Conservation (phyloP, 306 rosid species). For the Delonix regia region DNA sequence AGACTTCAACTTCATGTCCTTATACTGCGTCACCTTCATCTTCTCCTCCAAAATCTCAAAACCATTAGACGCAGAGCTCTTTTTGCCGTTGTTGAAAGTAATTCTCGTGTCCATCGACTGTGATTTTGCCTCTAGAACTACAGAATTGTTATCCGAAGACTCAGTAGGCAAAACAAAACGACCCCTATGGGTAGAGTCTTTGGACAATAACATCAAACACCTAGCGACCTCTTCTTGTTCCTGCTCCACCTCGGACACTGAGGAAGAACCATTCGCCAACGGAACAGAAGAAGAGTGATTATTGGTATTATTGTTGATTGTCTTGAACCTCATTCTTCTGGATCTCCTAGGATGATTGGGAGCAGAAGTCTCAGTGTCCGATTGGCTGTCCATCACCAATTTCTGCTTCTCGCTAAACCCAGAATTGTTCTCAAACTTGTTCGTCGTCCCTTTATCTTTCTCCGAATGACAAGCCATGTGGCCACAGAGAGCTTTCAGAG, state of each 20-base stretch:
- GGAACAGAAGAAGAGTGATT: background rate
- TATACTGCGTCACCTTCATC: conserved; percentile 33
- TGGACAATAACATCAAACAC: conserved; percentile 82
- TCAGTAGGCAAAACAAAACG: conserved; percentile 58
- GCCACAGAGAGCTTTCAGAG: conserved; percentile 81
- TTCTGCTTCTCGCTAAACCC: conserved; percentile 49
- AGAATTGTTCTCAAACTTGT: conserved; percentile 40
- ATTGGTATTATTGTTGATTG: background rate
- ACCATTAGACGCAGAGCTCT: conserved; percentile 35
- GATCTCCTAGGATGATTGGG: conserved; percentile 51
- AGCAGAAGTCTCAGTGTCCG: conserved; percentile 64
- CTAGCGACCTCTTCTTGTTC: conserved; percentile 75
- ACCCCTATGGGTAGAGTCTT: conserved; percentile 52
- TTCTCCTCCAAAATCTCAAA: conserved; percentile 38
- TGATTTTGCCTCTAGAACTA: conserved; percentile 65
- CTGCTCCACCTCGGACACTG: conserved; percentile 59
- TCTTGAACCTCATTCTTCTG: conserved; percentile 52
- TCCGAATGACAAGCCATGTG: conserved; percentile 94
- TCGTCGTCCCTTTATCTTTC: conserved; percentile 51
- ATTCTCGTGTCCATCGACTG: conserved; percentile 46
- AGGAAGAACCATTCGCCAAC: conserved; percentile 30
- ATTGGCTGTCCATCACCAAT: conserved; percentile 61
- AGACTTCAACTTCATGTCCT: conserved; percentile 43
- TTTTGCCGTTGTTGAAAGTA: conserved; percentile 29
- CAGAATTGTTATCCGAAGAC: conserved; percentile 74